These are phyloP conservation scores for Lodderomyces margitis DNA, from an alignment of 1,139 yeast genomes.

Conservation along the genomic window DNA sequence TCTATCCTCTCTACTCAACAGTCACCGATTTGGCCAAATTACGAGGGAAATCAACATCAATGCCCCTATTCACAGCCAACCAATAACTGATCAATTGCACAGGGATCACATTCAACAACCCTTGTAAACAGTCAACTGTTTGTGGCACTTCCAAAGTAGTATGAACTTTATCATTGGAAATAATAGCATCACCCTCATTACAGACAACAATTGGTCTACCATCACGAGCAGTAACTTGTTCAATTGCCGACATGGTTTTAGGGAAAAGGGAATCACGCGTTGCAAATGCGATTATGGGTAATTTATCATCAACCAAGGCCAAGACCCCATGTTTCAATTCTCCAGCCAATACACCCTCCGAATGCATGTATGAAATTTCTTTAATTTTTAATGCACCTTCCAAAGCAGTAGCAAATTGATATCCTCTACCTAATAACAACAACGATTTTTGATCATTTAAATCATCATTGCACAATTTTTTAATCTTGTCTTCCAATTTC, in stretches of 20 bases:
- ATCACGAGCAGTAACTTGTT: slow-evolving; percentile 95
- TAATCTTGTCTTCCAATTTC: slow-evolving; percentile 69
- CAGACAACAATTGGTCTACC: slow-evolving; percentile 95
- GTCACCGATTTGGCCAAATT: slow-evolving; percentile 98
- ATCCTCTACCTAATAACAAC: slow-evolving; percentile 93
- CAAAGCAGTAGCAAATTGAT: slow-evolving; percentile 94
- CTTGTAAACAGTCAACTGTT: slow-evolving; percentile 97
- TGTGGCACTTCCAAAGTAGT: slow-evolving; percentile 86
- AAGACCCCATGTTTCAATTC: slow-evolving; percentile 98
- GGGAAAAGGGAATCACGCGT: slow-evolving; percentile 98
- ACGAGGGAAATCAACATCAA: slow-evolving; percentile 98
- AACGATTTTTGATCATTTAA: slow-evolving; percentile 83
- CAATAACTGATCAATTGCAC: slow-evolving; percentile 95
- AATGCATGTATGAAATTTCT: slow-evolving; percentile 98
- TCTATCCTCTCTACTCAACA: slow-evolving; percentile 56
- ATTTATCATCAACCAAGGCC: slow-evolving; percentile 90
- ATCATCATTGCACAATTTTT: slow-evolving; percentile 67
- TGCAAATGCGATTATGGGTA: slow-evolving; percentile 95
- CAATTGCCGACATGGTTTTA: slow-evolving; percentile 92
- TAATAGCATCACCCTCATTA: slow-evolving; percentile 77
- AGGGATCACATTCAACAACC: slow-evolving; percentile 90
- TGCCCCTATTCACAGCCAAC: slow-evolving; percentile 93
- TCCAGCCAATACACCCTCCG: slow-evolving; percentile 99
- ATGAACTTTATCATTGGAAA: slow-evolving; percentile 53
- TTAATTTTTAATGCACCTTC: slow-evolving; percentile 98